phyloP scores from a whole-genome alignment of 495 filamentous ascomycete species.

The Polyplosphaeria fusca region DNA sequence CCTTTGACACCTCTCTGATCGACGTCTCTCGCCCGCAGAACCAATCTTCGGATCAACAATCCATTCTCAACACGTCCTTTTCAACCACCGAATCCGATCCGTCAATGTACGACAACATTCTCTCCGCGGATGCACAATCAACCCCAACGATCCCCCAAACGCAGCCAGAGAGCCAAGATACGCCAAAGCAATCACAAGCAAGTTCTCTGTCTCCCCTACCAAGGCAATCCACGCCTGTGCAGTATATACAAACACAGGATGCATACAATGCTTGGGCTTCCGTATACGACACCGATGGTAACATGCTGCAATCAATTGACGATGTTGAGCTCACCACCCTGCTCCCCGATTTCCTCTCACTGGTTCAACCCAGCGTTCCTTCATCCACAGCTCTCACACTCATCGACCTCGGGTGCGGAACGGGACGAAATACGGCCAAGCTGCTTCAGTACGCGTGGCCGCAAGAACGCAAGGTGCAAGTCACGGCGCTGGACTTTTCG shows the following conservation, averaged over 20 bases:
- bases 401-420: slow-evolving; percentile 66
- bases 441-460: slow-evolving; percentile 44
- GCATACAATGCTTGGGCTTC: slow-evolving; percentile 50
- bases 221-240: slow-evolving; percentile 27
- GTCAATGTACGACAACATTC: too few species aligned
- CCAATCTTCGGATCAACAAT: neutral
- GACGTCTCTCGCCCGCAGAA: slow-evolving; percentile 12
- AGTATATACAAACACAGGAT: slow-evolving; percentile 41
- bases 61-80: slow-evolving; percentile 19
- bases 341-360: slow-evolving; percentile 53
- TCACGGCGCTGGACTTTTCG: slow-evolving; percentile 53
- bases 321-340: slow-evolving; percentile 54
- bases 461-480: slow-evolving; percentile 23
- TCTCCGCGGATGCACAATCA: neutral
- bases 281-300: slow-evolving; percentile 70
- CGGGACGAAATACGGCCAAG: slow-evolving; percentile 64
- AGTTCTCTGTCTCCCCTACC: neutral
- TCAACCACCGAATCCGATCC: slow-evolving; percentile 30
- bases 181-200: slow-evolving; percentile 1
- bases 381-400: slow-evolving; percentile 42
- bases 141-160: neutral
- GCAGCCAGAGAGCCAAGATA: neutral
- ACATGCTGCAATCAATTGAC: slow-evolving; percentile 70
- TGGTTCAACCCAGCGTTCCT: slow-evolving; percentile 31
- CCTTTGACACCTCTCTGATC: slow-evolving; percentile 37